Percentiles rank a stretch among this genome's conserved stretches.
Conservation (phyloP, 2,329 filamentous ascomycete species). For the Pseudocercospora ulei region DNA sequence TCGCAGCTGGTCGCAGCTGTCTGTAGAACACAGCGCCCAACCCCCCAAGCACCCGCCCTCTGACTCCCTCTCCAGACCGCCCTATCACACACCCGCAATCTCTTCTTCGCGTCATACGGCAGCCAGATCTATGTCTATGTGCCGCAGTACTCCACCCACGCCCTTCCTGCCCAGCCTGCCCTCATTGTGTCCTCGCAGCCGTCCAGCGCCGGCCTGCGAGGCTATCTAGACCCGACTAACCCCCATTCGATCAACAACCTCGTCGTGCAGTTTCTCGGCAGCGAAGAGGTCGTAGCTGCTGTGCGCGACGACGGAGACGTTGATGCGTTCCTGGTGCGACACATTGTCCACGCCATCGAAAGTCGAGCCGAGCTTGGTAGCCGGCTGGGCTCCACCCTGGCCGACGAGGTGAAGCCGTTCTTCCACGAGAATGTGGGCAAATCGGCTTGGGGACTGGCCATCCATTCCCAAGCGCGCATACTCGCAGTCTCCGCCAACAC, state of each 20-base stretch:
- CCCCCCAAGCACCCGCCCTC: slow-evolving; percentile 6
- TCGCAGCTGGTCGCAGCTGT: slow-evolving; percentile 10
- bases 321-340: slow-evolving; percentile 37
- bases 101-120: slow-evolving; percentile 43
- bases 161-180: slow-evolving; percentile 31
- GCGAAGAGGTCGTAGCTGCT: slow-evolving; percentile 44
- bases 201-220: slow-evolving; percentile 29
- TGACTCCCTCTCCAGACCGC: slow-evolving; percentile 33
- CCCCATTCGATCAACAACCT: slow-evolving; percentile 42
- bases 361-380: slow-evolving; percentile 29
- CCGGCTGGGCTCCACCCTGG: slow-evolving; percentile 33
- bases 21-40: slow-evolving; percentile 5
- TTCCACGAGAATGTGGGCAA: slow-evolving; percentile 65
- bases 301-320: slow-evolving; percentile 51
- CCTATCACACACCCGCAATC: slow-evolving; percentile 40
- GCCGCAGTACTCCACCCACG: slow-evolving; percentile 40
- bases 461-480: slow-evolving; percentile 70
- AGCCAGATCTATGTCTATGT: slow-evolving; percentile 38
- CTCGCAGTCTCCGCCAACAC: slow-evolving; percentile 79
- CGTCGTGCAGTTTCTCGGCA: slow-evolving; percentile 39
- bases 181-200: slow-evolving; percentile 37
- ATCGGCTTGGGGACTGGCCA: slow-evolving; percentile 81
- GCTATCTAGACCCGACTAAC: slow-evolving; percentile 33
- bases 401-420: slow-evolving; percentile 46
- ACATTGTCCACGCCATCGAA: slow-evolving; percentile 32